Conservation (phyloP, 768 basidiomycete genomes). For the Kwoniella mangroviensis region DNA sequence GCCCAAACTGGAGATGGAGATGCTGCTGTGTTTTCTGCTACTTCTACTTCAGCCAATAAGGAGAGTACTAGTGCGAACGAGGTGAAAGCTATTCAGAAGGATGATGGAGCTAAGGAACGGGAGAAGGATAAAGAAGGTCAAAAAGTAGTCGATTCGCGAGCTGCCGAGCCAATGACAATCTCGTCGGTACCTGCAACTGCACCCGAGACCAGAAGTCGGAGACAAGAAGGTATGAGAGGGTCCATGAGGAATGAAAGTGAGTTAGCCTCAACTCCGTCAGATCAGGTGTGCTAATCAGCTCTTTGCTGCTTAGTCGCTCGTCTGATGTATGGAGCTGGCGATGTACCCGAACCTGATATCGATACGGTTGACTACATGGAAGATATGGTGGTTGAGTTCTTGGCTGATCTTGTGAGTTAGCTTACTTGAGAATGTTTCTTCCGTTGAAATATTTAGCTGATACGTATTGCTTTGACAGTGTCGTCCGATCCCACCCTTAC, state of each 20-base stretch:
- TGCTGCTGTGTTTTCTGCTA: conserved; percentile 20
- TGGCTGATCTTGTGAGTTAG: conserved; percentile 44
- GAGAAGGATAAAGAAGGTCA: not conserved
- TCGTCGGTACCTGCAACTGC: conserved; percentile 7
- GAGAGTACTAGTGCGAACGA: not conserved
- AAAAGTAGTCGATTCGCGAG: conserved; percentile 3
- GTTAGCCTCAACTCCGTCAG: conserved; percentile 9
- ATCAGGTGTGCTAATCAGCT: not conserved
- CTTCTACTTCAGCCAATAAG: not conserved
- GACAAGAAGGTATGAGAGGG: conserved; percentile 45
- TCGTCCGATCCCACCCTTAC: conserved; percentile 41
- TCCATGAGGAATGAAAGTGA: conserved; percentile 48
- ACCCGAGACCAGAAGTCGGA: conserved; percentile 14
- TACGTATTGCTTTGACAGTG: conserved; percentile 26
- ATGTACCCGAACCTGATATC: conserved; percentile 40
- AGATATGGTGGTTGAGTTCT: conserved; percentile 46
- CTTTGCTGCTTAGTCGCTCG: conserved; percentile 35
- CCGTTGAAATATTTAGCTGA: not conserved
- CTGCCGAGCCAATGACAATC: not conserved
- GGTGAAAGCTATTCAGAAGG: not conserved
- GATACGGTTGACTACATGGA: conserved; percentile 50
- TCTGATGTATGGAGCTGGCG: conserved; percentile 52
- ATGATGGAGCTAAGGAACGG: not conserved
- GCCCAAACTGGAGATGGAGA: not conserved
- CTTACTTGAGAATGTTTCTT: not conserved